A percentile compares a stretch with the other conserved stretches of the same genome.
Evolutionary conservation across 2,329 filamentous ascomycete species (phyloP).

Genomic region (Aquanectria penicillioides): DNA sequence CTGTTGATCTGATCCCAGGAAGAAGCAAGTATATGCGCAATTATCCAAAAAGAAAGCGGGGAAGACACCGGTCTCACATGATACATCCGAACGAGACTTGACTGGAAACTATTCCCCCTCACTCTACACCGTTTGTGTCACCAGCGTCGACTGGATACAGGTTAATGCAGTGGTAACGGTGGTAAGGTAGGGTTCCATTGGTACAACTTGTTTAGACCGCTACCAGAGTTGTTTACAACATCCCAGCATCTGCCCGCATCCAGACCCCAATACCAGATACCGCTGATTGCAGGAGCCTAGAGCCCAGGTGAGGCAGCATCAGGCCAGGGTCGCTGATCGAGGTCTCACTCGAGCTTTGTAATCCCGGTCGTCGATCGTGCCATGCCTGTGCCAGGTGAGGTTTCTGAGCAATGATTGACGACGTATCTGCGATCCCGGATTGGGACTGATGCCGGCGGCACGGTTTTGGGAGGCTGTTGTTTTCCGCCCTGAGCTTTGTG

Average conservation of each 20-base stretch:
- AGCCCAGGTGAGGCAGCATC: not conserved
- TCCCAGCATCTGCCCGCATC: not conserved
- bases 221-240: not conserved
- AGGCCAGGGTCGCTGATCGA: slow-evolving; percentile 6
- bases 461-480: not conserved
- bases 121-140: not conserved
- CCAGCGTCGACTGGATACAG: not conserved
- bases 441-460: not conserved
- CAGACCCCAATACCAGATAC: not conserved
- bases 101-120: not conserved
- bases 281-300: not conserved
- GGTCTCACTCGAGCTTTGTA: slow-evolving; percentile 1
- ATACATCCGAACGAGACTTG: not conserved
- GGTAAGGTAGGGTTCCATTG: not conserved
- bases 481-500: not conserved
- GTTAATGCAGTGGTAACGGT: not conserved
- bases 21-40: too few relatives aligned
- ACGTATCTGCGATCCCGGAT: not conserved
- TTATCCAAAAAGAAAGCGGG: slow-evolving; percentile 8
- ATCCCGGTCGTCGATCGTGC: slow-evolving; percentile 16
- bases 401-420: not conserved
- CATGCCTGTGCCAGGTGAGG: not conserved
- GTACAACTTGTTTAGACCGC: not conserved
- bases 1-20: not conserved
- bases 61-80: not conserved